phyloP scores from a whole-genome alignment of 805 yeast species.

The Candida ortonii region DNA sequence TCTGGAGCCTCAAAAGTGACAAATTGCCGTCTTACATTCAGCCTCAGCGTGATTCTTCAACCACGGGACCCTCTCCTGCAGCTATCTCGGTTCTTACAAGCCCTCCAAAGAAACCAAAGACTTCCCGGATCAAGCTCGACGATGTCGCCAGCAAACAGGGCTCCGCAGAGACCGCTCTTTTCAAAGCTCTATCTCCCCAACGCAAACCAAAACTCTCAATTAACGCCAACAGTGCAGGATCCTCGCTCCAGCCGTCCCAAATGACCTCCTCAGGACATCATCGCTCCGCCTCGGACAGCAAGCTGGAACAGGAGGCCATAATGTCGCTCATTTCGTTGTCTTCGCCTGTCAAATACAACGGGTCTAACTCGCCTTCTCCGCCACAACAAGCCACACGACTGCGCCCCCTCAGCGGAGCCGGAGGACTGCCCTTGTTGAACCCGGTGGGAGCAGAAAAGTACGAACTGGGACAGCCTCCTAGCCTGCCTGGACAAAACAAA shows the following conservation, averaged over 20 bases:
- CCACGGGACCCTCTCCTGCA: neutral
- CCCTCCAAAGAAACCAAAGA: conserved; percentile 14
- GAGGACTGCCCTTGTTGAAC: conserved; percentile 4
- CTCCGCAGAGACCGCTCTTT: conserved; percentile 26
- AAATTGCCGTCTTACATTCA: conserved; percentile 20
- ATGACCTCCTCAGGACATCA: conserved; percentile 7
- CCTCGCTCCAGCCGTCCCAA: conserved; percentile 2
- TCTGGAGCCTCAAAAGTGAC: conserved; percentile 29
- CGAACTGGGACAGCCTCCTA: conserved; percentile 10
- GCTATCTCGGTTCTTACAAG: conserved; percentile 7
- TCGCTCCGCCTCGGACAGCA: conserved; percentile 23
- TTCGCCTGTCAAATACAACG: conserved; percentile 43
- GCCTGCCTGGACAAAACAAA: no score
- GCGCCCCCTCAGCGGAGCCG: conserved; percentile 6
- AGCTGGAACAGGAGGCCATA: conserved; percentile 53
- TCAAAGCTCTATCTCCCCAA: conserved; percentile 24
- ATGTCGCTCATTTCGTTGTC: conserved; percentile 54
- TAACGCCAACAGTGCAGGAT: conserved; percentile 9
- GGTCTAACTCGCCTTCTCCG: conserved; percentile 21
- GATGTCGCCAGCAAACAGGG: conserved; percentile 28
- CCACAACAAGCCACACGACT: conserved; percentile 12
- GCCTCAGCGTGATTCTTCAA: conserved; percentile 5
- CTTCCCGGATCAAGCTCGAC: conserved; percentile 26
- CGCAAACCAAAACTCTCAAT: conserved; percentile 18
- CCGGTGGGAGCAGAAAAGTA: conserved; percentile 4